phyloP scores from a whole-genome alignment of 225 moss, liverwort and hornwort species.

The Marchantia paleacea region DNA sequence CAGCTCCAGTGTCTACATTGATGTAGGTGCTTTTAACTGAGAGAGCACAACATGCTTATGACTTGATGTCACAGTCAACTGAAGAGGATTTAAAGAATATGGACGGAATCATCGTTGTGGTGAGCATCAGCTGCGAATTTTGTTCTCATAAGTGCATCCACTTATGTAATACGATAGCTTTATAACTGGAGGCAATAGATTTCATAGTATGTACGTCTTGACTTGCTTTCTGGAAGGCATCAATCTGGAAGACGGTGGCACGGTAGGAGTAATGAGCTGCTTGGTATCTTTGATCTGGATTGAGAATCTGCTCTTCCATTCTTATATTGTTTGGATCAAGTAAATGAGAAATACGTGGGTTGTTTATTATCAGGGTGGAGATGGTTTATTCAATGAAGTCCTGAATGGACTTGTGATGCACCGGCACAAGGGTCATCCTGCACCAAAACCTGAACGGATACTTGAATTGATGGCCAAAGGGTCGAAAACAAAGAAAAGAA shows the following conservation, averaged over 20 bases:
- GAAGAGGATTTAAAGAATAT: conserved; percentile 61
- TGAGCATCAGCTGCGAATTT: conserved; percentile 20
- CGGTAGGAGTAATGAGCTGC: no score
- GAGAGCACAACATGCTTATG: conserved; percentile 82
- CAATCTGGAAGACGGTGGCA: no score
- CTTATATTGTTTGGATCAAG: no score
- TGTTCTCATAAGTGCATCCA: background rate
- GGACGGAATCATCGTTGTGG: conserved; percentile 96
- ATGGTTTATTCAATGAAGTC: conserved; percentile 92
- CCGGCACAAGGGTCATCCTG: conserved; percentile 66
- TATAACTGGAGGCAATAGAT: background rate
- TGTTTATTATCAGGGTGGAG: conserved; percentile 66
- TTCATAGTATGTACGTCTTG: background rate
- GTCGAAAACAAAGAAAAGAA: conserved; percentile 25
- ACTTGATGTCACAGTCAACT: conserved; percentile 53
- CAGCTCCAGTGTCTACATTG: background rate
- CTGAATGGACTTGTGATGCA: conserved; percentile 77
- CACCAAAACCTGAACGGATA: conserved; percentile 55
- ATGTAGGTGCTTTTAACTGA: conserved; percentile 69
- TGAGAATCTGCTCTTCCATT: no score
- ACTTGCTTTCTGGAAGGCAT: no score
- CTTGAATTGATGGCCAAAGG: conserved; percentile 50
- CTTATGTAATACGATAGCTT: background rate
- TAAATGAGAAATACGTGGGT: background rate
- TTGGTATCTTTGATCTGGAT: no score